Evolutionary conservation across 192 early-diverging fungal species (phyloP).

Genomic region (Coemansia sp.): DNA sequence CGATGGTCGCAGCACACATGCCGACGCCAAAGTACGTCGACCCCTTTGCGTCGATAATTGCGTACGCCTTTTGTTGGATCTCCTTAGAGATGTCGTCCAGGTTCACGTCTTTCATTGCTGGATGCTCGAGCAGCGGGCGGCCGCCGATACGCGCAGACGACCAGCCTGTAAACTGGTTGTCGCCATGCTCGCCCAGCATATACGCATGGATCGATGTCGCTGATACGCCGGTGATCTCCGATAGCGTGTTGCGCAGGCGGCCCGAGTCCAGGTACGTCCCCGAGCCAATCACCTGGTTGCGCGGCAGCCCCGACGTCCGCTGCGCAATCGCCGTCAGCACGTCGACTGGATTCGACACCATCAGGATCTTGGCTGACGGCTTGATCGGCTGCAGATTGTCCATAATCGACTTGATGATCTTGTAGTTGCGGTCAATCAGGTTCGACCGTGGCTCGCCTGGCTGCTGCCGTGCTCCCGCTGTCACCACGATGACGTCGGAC

Average conservation of each 20-base stretch:
- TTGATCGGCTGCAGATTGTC: constrained; percentile 74
- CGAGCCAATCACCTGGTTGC: constrained; percentile 77
- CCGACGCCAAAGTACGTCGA: constrained; percentile 85
- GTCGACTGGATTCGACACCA: constrained; percentile 85
- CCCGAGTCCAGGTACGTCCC: constrained; percentile 82
- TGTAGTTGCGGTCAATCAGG: constrained; percentile 78
- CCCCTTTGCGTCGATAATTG: constrained; percentile 84
- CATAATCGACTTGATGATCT: constrained; percentile 71
- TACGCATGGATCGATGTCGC: constrained; percentile 77
- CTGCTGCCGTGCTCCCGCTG: constrained; percentile 81
- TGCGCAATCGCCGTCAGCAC: constrained; percentile 83
- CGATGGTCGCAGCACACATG: constrained; percentile 69
- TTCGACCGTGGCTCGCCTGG: constrained; percentile 69
- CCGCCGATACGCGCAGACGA: constrained; percentile 69
- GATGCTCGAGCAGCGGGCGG: constrained; percentile 62
- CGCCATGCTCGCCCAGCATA: constrained; percentile 84
- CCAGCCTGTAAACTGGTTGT: constrained; percentile 85
- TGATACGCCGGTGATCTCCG: constrained; percentile 57
- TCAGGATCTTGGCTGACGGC: constrained; percentile 63
- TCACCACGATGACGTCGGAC: constrained; percentile 79
- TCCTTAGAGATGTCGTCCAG: constrained; percentile 55
- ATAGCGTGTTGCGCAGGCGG: constrained; percentile 63
- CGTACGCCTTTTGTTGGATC: constrained; percentile 73
- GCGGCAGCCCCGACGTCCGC: constrained; percentile 74
- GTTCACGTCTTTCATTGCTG: constrained; percentile 60